These are phyloP conservation scores for Gliomastix tumulicola DNA, from an alignment of 2,329 filamentous ascomycete genomes.

Conservation along the genomic window DNA sequence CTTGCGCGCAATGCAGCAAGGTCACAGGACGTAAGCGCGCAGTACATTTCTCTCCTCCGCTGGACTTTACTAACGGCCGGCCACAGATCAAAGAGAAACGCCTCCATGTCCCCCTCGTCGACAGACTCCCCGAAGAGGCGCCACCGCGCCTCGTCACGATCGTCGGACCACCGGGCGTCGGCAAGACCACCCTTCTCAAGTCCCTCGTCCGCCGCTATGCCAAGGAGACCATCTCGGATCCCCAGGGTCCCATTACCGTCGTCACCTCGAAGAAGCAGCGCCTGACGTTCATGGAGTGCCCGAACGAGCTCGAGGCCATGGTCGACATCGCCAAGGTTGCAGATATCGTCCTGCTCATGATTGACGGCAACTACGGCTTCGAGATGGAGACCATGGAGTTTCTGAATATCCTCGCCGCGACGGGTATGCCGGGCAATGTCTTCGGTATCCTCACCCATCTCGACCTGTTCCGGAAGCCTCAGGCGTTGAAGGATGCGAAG, in stretches of 20 bases:
- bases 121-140: conserved; percentile 90
- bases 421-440: conserved; percentile 97
- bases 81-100: conserved; percentile 94
- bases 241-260: conserved; percentile 87
- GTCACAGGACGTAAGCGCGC: conserved; percentile 57
- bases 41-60: too few species aligned
- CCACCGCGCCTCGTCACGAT: conserved; percentile 90
- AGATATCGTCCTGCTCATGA: conserved; percentile 95
- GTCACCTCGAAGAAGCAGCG: conserved; percentile 94
- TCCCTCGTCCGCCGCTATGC: conserved; percentile 90
- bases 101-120: conserved; percentile 91
- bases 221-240: conserved; percentile 87
- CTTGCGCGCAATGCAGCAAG: conserved; percentile 68
- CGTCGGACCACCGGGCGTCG: conserved; percentile 89
- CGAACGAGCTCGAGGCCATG: conserved; percentile 94
- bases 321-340: conserved; percentile 96
- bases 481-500: conserved; percentile 86
- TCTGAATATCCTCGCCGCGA: conserved; percentile 84
- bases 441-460: conserved; percentile 96
- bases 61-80: too few species aligned
- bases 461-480: conserved; percentile 91
- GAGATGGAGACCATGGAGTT: conserved; percentile 99
- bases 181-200: conserved; percentile 93
- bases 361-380: conserved; percentile 97
- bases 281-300: conserved; percentile 92